phyloP scores from a whole-genome alignment of 2,329 filamentous ascomycete genomes.

The Coniella lustricola region DNA sequence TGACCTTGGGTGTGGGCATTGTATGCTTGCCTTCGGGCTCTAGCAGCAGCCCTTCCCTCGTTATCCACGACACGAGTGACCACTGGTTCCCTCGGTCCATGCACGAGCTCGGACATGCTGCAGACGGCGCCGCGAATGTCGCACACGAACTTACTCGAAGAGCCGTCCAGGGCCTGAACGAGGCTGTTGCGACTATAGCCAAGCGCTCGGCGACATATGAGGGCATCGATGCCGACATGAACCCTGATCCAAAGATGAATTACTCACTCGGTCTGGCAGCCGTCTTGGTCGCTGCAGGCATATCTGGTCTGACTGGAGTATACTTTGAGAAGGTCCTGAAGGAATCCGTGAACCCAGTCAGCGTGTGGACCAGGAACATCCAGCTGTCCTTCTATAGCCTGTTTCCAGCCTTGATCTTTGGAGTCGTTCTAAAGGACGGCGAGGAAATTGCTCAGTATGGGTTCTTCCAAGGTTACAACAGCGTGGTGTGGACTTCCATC shows the following conservation, averaged over 20 bases:
- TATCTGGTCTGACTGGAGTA: slow-evolving; percentile 80
- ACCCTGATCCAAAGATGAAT: slow-evolving; percentile 56
- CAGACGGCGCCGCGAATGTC: slow-evolving; percentile 42
- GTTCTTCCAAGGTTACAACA: slow-evolving; percentile 93
- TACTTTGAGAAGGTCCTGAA: slow-evolving; percentile 90
- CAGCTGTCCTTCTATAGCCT: slow-evolving; percentile 92
- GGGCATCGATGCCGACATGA: slow-evolving; percentile 66
- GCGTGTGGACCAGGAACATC: slow-evolving; percentile 90
- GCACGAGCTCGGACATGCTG: slow-evolving; percentile 65
- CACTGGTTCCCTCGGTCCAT: slow-evolving; percentile 73
- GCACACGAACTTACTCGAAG: slow-evolving; percentile 45
- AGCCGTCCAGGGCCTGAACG: slow-evolving; percentile 30
- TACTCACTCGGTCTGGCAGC: slow-evolving; percentile 71
- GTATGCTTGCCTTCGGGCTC: slow-evolving; percentile 66
- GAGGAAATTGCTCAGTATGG: slow-evolving; percentile 74
- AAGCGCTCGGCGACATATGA: slow-evolving; percentile 84
- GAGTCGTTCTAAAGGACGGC: slow-evolving; percentile 81
- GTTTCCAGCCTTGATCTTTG: slow-evolving; percentile 80
- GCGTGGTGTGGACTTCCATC: slow-evolving; percentile 82
- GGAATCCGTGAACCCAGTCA: slow-evolving; percentile 66
- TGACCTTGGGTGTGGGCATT: slow-evolving; percentile 76
- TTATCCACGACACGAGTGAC: slow-evolving; percentile 56
- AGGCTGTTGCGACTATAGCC: slow-evolving; percentile 35
- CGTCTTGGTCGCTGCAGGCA: slow-evolving; percentile 67
- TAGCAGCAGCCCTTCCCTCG: slow-evolving; percentile 42